Evolutionary conservation across 192 early-diverging fungal species (phyloP).

Genomic region (Phycomyces nitens): DNA sequence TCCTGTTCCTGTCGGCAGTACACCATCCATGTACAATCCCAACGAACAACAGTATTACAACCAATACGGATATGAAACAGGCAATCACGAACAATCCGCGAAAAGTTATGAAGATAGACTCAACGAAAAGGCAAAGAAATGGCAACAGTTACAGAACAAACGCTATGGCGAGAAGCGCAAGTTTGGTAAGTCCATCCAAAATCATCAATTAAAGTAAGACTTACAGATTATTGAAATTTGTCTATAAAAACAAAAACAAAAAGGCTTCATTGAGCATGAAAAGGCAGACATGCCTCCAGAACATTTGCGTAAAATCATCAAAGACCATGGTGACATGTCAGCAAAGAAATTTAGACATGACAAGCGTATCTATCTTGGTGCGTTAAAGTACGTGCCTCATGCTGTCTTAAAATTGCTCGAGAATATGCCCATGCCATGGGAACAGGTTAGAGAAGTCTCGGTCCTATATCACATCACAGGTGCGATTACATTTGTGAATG

Average conservation of each 20-base stretch:
- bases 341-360: conserved; percentile 94
- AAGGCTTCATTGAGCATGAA: conserved; percentile 83
- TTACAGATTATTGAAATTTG: not conserved
- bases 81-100: conserved; percentile 1
- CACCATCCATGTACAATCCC: not conserved
- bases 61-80: conserved; percentile 21
- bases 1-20: conserved; percentile 9
- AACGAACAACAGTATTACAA: conserved; percentile 1
- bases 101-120: conserved; percentile 53
- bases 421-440: conserved; percentile 99
- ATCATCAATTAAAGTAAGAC: not conserved
- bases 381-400: conserved; percentile 97
- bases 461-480: conserved; percentile 98
- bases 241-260: not conserved
- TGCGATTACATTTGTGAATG: conserved; percentile 98
- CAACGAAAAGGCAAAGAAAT: conserved; percentile 82
- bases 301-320: conserved; percentile 97
- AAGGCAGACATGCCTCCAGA: conserved; percentile 98
- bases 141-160: conserved; percentile 87
- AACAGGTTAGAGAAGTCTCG: conserved; percentile 93
- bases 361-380: conserved; percentile 97
- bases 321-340: conserved; percentile 99
- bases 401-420: conserved; percentile 96
- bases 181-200: conserved; percentile 51
- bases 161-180: conserved; percentile 93